Base-by-base conservation (phyloP, 1,284 basidiomycete genomes). In the Boletus mariae region DNA sequence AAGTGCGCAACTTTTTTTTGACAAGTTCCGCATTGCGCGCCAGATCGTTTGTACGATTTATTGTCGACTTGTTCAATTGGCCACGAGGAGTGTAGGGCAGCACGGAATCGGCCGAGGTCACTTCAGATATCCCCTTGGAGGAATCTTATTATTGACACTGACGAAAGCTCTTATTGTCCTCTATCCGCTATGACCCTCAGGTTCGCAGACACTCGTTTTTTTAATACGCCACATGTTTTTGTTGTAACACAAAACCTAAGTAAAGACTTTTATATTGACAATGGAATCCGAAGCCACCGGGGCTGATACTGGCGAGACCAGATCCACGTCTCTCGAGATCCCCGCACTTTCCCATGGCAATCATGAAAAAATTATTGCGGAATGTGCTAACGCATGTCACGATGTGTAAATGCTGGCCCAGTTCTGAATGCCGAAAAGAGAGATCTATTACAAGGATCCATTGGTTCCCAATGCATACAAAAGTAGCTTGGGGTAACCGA, bases 291-390 rank as follows among this genome's bases (percentile, higher is more conserved):
- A 29, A 28, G 26, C 2, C 26, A 6, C 26, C 15, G 25, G 42
- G 31, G 5, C 25, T 28, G 26, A 28, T 13, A 0, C 26, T 28
- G 42, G 26, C 42, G 8, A 43, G 15, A 28, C 26, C 42, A 56
- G 63, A 64, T 67, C 61, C 32, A 46, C 13, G 28, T 25, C 10
- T 46, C 10, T 45, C 5, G 52, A 66, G 63, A 65, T 60, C 63
- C 63, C 63, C 65, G 66, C 28, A 2, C 23, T 28, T 52, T 54
- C 47, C 51, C 40, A 48, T 51, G 46, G 48, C 46, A 53, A 57
- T 58, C 55, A 52, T 51, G 42, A 52, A 49, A 29, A 38, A 26
- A 47, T 47, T 20, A 13, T 15, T 41, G 13, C 17, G 4, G 31
- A 13, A 32, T 32, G 31, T 32, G 10, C 17, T 23, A n/a, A 20